Percentiles rank a stretch among this genome's conserved stretches.
phyloP scores from a whole-genome alignment of 441 rosid genomes.

The Bocquillonia castaneifolia region DNA sequence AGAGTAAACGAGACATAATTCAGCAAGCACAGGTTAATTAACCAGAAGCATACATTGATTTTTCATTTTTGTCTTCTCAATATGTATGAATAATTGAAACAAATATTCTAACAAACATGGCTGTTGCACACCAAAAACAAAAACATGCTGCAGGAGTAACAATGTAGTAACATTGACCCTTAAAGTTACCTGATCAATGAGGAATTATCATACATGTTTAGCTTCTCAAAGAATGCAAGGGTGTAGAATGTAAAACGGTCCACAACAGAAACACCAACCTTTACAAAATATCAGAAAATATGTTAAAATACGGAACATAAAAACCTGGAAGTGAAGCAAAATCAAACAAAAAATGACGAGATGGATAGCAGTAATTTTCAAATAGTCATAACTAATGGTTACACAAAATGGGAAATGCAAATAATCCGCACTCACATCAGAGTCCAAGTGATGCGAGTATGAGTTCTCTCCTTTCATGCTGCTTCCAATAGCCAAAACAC shows the following conservation, averaged over 20 bases:
- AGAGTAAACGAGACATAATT: not conserved
- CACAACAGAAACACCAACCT: constrained; percentile 97
- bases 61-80: not conserved
- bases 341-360: not conserved
- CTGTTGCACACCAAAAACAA: not conserved
- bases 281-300: constrained; percentile 11
- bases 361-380: not conserved
- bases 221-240: constrained; percentile 86
- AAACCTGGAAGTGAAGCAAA: constrained; percentile 14
- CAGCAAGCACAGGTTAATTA: not conserved
- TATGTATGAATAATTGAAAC: not conserved
- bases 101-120: not conserved
- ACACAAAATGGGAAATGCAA: not conserved
- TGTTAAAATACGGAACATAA: not conserved
- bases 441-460: constrained; percentile 91
- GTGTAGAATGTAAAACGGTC: constrained; percentile 95
- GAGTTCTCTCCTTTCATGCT: constrained; percentile 97
- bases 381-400: not conserved
- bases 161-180: not conserved
- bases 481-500: constrained; percentile 93
- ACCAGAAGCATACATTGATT: not conserved
- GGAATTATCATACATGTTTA: constrained; percentile 81
- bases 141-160: not conserved
- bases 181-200: constrained; percentile 73
- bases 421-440: constrained; percentile 60